Base-by-base conservation (phyloP, 73 alveolate genomes). In the Paraurostyla sp. region DNA sequence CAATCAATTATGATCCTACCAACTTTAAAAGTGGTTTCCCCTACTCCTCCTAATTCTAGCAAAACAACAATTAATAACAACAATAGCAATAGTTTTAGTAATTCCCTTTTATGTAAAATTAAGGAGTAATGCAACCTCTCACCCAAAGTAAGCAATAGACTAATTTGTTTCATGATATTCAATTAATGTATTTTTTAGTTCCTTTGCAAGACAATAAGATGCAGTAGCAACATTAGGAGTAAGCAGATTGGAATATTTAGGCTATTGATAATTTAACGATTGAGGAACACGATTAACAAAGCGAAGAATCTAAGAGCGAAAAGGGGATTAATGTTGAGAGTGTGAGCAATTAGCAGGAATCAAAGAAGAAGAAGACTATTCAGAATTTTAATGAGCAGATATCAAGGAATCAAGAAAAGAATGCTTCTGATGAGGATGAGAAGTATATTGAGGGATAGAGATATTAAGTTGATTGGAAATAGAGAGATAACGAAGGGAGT, bases 221-320 rank as follows among this genome's bases (percentile, higher is more conserved):
- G 29, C 71, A 56, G 36, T 56, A 56, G 30, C 71, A 56, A 56
- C 71, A 56, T n/a, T 56, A 56, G 71, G 82, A 65, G 41, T 38
- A 65, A 35, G 41, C 42, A 15, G 82, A 65, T 9, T 65, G 82
- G 82, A 20, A 22, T 40, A 65, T 65, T 38, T 38, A 65, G 25
- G 41, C 60, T 36, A 9, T 65, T 20, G 7, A 65, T 11, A 65
- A 30, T 65, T 65, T 35, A 32, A 22, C 9, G 13, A 30, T 4
- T 27, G 78, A 60, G 13, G 50, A 60, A 4, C 33, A 40, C 56
- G 13, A 27, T 27, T 60, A 30, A 27, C 9, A 58, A 65, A 15
- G 16, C 35, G 58, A 65, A 36, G 58, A 65, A 65, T 6, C n/a
- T n/a, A n/a, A n/a, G n/a, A n/a, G n/a, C n/a, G n/a, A n/a, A n/a